Conservation (phyloP, 2,329 filamentous ascomycete genomes). For the Bipolaris bicolor region DNA sequence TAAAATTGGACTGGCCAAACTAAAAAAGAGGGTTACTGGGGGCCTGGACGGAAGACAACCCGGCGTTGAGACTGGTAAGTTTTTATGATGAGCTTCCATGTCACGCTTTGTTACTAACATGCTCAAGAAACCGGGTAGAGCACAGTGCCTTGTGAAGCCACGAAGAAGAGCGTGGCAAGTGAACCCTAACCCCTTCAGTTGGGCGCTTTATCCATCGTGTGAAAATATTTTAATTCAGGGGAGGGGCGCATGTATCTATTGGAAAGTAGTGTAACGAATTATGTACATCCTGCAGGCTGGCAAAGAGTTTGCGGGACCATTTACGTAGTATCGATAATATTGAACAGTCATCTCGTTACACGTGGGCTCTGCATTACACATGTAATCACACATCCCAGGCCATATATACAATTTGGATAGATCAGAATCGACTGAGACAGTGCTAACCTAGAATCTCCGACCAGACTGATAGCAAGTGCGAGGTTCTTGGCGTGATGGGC, state of each 20-base stretch:
- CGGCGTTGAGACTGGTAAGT: conserved; percentile 75
- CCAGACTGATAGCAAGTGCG: neutral
- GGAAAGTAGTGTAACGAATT: too few species aligned
- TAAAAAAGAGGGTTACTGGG: conserved; percentile 76
- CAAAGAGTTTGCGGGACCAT: neutral
- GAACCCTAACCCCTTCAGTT: neutral
- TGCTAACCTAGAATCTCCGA: neutral
- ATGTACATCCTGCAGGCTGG: neutral
- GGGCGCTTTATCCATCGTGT: too few species aligned
- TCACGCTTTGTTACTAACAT: conserved; percentile 15
- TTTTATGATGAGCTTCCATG: conserved; percentile 11
- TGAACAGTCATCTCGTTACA: neutral
- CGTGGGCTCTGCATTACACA: too few species aligned
- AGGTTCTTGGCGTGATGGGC: neutral
- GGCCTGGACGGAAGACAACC: conserved; percentile 80
- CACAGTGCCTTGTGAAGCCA: neutral
- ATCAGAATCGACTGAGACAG: neutral
- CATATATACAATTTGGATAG: neutral
- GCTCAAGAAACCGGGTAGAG: conserved; percentile 31
- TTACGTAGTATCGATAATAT: neutral
- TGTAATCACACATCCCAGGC: neutral
- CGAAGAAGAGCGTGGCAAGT: neutral
- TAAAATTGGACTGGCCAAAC: conserved; percentile 74
- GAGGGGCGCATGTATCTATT: neutral
- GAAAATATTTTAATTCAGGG: neutral